Conservation (phyloP, 108 stramenopile species). For the Tribonema minus region DNA sequence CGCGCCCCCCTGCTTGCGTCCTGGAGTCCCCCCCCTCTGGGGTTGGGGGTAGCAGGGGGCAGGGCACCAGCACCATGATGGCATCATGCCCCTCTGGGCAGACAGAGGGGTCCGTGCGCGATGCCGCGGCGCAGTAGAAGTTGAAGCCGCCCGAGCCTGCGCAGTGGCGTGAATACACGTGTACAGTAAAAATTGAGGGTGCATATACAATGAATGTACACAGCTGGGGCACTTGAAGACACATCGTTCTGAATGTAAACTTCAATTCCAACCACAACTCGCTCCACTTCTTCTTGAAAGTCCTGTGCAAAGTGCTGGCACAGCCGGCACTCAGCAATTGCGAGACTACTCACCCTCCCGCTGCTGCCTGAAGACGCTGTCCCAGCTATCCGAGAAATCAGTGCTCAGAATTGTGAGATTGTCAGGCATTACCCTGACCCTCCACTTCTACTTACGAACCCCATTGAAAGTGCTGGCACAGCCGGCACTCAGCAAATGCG, state of each 20-base stretch:
- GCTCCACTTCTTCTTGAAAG: no score
- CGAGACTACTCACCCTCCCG: background rate
- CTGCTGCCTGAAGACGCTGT: background rate
- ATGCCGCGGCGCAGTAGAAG: conserved; percentile 80
- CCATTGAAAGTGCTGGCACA: no score
- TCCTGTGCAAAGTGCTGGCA: no score
- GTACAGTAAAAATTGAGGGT: no score
- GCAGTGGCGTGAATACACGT: no score
- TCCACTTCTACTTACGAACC: no score
- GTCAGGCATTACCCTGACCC: background rate
- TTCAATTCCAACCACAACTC: no score
- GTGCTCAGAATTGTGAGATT: background rate
- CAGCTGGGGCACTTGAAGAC: background rate
- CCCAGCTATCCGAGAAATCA: background rate
- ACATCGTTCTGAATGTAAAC: background rate
- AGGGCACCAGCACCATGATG: conserved; percentile 67
- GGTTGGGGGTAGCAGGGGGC: conserved; percentile 11
- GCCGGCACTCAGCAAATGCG: background rate
- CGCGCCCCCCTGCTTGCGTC: background rate
- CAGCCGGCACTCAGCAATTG: background rate
- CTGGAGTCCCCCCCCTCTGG: background rate
- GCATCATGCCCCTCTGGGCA: conserved; percentile 62
- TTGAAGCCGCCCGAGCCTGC: conserved; percentile 58
- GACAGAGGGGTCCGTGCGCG: conserved; percentile 63
- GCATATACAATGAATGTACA: background rate